Percentiles rank a stretch among this genome's conserved stretches.
These are phyloP conservation scores for Blastocrithidia nonstop DNA, from an alignment of 208 protist species.

Conservation along the genomic window DNA sequence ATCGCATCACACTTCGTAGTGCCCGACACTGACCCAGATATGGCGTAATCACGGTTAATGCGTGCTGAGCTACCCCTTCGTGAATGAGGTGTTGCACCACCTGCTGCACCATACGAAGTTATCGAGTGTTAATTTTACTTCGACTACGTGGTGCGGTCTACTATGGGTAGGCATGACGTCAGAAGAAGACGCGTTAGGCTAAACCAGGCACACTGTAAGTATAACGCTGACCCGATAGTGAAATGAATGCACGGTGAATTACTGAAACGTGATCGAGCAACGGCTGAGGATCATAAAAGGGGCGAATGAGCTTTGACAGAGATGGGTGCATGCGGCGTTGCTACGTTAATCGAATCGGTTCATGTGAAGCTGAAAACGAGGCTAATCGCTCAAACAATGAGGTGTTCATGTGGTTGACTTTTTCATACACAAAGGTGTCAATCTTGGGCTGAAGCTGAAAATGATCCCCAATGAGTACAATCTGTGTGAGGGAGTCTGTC, in stretches of 20 bases:
- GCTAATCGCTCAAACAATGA: constrained; percentile 85
- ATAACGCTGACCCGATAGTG: constrained; percentile 12
- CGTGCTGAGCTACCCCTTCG: constrained; percentile 75
- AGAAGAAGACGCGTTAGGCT: constrained; percentile 70
- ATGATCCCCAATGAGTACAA: constrained; percentile 88
- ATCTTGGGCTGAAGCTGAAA: constrained; percentile 87
- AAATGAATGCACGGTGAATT: constrained; percentile 37
- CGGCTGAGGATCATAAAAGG: constrained; percentile 60
- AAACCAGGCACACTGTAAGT: constrained; percentile 50
- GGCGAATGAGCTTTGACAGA: constrained; percentile 68
- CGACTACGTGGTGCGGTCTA: constrained; percentile 57
- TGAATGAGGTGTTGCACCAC: constrained; percentile 52
- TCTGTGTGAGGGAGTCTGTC: constrained; percentile 79
- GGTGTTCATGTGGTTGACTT: constrained; percentile 72
- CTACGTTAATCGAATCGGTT: constrained; percentile 62
- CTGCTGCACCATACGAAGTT: constrained; percentile 65
- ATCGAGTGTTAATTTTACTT: constrained; percentile 76
- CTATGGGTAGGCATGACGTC: constrained; percentile 74
- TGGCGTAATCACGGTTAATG: constrained; percentile 88
- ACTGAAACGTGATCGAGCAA: constrained; percentile 48
- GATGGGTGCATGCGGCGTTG: constrained; percentile 83
- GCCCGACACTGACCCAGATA: constrained; percentile 87
- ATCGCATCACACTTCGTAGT: constrained; percentile 54
- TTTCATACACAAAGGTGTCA: constrained; percentile 81
- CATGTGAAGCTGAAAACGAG: constrained; percentile 1